Evolutionary conservation across 306 rosid species (phyloP), one percentile per base, ranked within the genome.

Genomic region (Sophora flavescens): DNA sequence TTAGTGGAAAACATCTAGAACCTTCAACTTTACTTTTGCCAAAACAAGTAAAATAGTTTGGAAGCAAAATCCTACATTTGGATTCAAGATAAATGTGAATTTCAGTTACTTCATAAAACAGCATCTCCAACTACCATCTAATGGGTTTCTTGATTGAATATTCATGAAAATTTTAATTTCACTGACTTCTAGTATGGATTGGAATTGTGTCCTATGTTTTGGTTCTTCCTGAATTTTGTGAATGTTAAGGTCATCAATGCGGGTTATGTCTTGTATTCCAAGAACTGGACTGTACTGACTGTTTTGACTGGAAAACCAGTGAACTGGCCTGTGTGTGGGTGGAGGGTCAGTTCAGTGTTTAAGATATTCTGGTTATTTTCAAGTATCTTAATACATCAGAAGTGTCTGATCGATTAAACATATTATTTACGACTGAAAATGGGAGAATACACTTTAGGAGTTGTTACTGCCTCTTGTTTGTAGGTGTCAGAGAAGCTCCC

Each of bases 401-500:
- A 42, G 35, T 42, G 50, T 44, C 14, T 33, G n/a, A 38, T 66
- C 54, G 33, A 51, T 6, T 60, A 14, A 47, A 26, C 59, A 58
- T 73, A 52, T 22, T 26, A 16, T 61, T 18, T 73, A 68, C 28
- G 5, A 63, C 44, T 81, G 52, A 36, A 76, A 32, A 35, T 73
- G 59, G 42, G 18, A 57, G 13, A 16, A 58, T 64, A 73, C 38
- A 18, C 41, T 59, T 8, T 42, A 58, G 38, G 52, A 66, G 51
- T 54, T 81, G 17, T 60, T 52, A 5, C 35, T 7, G 50, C 64
- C 63, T 85, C 51, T 50, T 73, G 30, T 70, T 52, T 81, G 48
- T 76, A 92, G 99, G 99, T 86, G 98, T 86, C 99, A 96, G 76
- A 82, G 98, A 86, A 96, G 96, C 78, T 88, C 99, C 38, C 91